Evolutionary conservation across 2,329 filamentous ascomycete genomes (phyloP).

Genomic region (Exophiala aquamarina): DNA sequence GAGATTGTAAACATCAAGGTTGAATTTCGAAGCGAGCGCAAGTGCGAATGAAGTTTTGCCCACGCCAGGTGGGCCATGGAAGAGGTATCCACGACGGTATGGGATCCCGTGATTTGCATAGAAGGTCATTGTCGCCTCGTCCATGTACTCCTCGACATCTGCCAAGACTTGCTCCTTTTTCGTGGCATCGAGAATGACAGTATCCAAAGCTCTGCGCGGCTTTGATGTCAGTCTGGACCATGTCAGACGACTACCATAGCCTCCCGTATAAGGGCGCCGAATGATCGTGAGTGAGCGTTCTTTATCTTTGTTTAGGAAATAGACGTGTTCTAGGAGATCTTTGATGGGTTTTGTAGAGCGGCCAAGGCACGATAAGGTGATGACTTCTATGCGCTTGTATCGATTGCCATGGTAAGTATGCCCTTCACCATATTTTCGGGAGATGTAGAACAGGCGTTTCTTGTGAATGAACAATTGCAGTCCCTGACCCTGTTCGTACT

Average conservation of each 20-base stretch:
- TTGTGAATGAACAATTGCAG: conserved; percentile 32
- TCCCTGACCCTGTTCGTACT: conserved; percentile 28
- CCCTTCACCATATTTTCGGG: conserved; percentile 35
- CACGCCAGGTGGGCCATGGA: conserved; percentile 73
- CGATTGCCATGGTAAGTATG: conserved; percentile 28
- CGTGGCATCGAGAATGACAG: conserved; percentile 68
- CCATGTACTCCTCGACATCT: conserved; percentile 75
- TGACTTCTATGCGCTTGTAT: conserved; percentile 38
- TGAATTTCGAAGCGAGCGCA: conserved; percentile 65
- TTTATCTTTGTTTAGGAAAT: conserved; percentile 44
- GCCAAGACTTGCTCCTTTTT: conserved; percentile 67
- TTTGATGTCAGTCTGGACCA: conserved; percentile 26
- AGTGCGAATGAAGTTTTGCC: conserved; percentile 74
- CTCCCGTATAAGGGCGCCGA: conserved; percentile 45
- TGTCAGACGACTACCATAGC: conserved; percentile 15
- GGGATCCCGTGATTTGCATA: conserved; percentile 57
- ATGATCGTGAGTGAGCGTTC: conserved; percentile 47
- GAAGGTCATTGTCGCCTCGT: conserved; percentile 20
- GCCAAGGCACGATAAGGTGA: conserved; percentile 49
- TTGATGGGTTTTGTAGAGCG: conserved; percentile 51
- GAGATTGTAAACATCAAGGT: conserved; percentile 66
- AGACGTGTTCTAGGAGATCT: conserved; percentile 45
- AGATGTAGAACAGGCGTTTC: conserved; percentile 44
- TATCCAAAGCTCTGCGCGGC: conserved; percentile 64
- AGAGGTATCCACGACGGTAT: conserved; percentile 73